Evolutionary conservation across 805 yeast genomes (phyloP).

Genomic region (Metschnikowia lochheadii): DNA sequence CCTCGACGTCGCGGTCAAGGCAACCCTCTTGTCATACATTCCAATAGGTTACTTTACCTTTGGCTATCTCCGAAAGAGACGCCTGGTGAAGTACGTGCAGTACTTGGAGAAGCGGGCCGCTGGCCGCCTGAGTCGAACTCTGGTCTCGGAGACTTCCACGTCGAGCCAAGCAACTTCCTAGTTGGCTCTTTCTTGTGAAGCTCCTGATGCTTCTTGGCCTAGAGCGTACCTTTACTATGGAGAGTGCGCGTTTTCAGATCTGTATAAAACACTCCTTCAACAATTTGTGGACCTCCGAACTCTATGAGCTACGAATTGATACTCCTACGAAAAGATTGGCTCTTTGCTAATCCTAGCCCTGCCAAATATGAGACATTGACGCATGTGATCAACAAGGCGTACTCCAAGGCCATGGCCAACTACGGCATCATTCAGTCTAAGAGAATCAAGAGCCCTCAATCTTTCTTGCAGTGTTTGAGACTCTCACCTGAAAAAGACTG

Average conservation of each 20-base stretch:
- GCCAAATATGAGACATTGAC: conserved; percentile 15
- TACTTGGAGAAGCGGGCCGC: conserved; percentile 21
- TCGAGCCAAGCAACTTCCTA: neutral
- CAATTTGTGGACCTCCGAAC: neutral
- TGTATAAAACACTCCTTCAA: neutral
- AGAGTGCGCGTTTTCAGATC: neutral
- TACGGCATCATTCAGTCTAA: conserved; percentile 39
- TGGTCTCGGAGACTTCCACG: neutral
- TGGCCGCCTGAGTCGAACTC: conserved; percentile 2
- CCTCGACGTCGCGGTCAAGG: conserved; percentile 26
- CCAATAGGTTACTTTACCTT: conserved; percentile 36
- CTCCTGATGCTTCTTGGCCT: neutral
- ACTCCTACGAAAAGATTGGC: conserved; percentile 23
- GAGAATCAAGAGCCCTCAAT: conserved; percentile 32
- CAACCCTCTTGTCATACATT: conserved; percentile 27
- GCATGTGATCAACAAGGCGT: conserved; percentile 46
- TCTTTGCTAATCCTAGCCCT: conserved; percentile 7
- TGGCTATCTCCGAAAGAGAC: conserved; percentile 25
- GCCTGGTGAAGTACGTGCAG: conserved; percentile 18
- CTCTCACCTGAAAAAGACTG: conserved; percentile 17
- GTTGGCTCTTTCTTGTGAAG: neutral
- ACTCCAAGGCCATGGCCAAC: conserved; percentile 43
- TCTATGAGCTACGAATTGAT: conserved; percentile 22
- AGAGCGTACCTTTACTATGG: neutral
- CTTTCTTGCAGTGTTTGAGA: conserved; percentile 24